Conservation (phyloP, 2,329 filamentous ascomycete species). For the Xylaria digitata region DNA sequence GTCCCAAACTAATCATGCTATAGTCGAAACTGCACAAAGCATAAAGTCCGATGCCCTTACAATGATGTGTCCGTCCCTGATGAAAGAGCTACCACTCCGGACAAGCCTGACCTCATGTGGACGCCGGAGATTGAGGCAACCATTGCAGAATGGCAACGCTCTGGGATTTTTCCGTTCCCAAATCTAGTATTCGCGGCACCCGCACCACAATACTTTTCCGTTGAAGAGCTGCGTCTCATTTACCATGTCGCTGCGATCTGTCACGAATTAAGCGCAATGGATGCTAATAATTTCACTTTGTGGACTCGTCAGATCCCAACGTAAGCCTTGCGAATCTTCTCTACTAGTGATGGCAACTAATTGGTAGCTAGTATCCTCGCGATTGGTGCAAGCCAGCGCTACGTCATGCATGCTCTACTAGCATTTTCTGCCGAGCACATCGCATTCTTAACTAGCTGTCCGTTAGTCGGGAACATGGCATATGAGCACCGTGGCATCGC, state of each 20-base stretch:
- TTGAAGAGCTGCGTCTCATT: slow-evolving; percentile 86
- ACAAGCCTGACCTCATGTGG: slow-evolving; percentile 81
- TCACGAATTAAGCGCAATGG: slow-evolving; percentile 79
- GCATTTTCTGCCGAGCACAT: slow-evolving; percentile 96
- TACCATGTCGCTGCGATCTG: slow-evolving; percentile 91
- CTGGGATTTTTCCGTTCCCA: slow-evolving; percentile 86
- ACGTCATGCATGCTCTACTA: slow-evolving; percentile 93
- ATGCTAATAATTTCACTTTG: slow-evolving; percentile 85
- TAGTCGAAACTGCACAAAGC: slow-evolving; percentile 98
- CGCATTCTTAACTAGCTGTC: slow-evolving; percentile 87
- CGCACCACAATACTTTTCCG: slow-evolving; percentile 76
- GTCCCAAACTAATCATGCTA: slow-evolving; percentile 20
- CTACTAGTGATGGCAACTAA: slow-evolving; percentile 40
- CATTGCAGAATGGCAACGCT: slow-evolving; percentile 85
- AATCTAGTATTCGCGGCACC: slow-evolving; percentile 82
- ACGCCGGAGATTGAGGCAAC: slow-evolving; percentile 84
- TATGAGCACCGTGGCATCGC: slow-evolving; percentile 90
- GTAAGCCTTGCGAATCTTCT: slow-evolving; percentile 64
- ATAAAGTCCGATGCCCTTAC: slow-evolving; percentile 98
- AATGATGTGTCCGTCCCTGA: slow-evolving; percentile 84
- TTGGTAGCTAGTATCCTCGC: slow-evolving; percentile 74
- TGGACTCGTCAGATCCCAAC: slow-evolving; percentile 94
- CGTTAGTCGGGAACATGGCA: slow-evolving; percentile 85
- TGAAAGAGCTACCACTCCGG: slow-evolving; percentile 69
- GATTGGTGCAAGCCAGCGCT: slow-evolving; percentile 82